Evolutionary conservation across 1,139 yeast species (phyloP).

Genomic region (Diutina sp.): DNA sequence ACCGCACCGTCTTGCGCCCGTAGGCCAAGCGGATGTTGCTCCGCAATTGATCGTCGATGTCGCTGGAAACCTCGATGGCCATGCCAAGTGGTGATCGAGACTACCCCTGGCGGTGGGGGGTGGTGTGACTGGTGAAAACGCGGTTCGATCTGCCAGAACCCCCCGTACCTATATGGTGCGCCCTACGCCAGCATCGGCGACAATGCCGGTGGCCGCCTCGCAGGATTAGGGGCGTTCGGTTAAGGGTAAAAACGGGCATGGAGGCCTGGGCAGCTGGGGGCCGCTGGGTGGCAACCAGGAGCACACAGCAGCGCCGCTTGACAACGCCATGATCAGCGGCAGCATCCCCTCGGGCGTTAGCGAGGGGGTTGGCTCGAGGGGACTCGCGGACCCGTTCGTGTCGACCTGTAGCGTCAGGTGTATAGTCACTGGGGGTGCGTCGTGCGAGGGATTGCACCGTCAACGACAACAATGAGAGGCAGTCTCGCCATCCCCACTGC

Average conservation of each 20-base stretch:
- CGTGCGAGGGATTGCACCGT: no score
- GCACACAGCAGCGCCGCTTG: neutral
- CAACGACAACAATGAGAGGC: no score
- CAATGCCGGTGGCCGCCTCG: neutral
- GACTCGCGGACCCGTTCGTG: no score
- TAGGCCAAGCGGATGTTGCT: neutral
- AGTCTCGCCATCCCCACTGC: no score
- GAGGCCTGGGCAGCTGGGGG: neutral
- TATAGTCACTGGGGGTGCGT: no score
- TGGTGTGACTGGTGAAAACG: neutral
- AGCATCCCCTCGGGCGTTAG: neutral
- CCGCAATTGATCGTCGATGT: constrained; percentile 1
- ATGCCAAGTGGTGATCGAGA: neutral
- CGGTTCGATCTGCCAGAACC: neutral
- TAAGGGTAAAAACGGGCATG: neutral
- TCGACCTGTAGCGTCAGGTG: no score
- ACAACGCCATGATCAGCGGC: no score
- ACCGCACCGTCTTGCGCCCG: constrained; percentile 2
- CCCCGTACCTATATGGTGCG: neutral
- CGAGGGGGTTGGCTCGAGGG: neutral
- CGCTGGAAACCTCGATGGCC: neutral
- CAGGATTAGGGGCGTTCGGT: neutral
- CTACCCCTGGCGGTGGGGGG: neutral
- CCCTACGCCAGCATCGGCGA: neutral
- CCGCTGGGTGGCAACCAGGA: neutral